A percentile compares a stretch with the other conserved stretches of the same genome.
Conservation (phyloP, 1,284 basidiomycete species). For the Cutaneotrichosporon arboriforme region DNA sequence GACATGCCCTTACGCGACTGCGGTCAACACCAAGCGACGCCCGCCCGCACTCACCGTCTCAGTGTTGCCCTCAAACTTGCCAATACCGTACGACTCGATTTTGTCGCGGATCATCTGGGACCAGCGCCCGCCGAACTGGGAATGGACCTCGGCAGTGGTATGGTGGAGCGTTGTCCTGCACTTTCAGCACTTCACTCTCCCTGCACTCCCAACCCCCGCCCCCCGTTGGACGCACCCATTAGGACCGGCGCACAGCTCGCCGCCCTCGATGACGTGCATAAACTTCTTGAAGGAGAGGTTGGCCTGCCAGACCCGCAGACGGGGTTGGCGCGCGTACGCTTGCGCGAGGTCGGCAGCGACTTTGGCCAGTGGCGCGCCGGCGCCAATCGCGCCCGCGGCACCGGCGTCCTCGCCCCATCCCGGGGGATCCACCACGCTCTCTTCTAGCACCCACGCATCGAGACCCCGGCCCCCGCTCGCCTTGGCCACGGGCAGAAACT, state of each 20-base stretch:
- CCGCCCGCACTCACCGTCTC: slow-evolving; percentile 31
- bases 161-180: slow-evolving; percentile 39
- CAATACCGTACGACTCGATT: slow-evolving; percentile 45
- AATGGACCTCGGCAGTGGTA: slow-evolving; percentile 45
- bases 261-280: slow-evolving; percentile 47
- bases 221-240: slow-evolving; percentile 41
- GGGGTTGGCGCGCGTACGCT: slow-evolving; percentile 26
- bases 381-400: background rate
- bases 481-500: slow-evolving; percentile 66
- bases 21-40: background rate
- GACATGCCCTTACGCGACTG: slow-evolving; percentile 48
- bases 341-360: background rate
- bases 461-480: slow-evolving; percentile 53
- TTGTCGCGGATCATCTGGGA: slow-evolving; percentile 38
- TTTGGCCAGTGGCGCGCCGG: background rate
- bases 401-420: slow-evolving; percentile 22
- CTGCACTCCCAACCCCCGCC: background rate
- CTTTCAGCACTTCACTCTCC: background rate
- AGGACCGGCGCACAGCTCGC: slow-evolving; percentile 37
- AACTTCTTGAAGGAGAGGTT: slow-evolving; percentile 47
- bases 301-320: slow-evolving; percentile 36
- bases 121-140: slow-evolving; percentile 44
- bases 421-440: slow-evolving; percentile 65
- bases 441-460: slow-evolving; percentile 73
- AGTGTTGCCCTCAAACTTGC: slow-evolving; percentile 45